Evolutionary conservation across 768 basidiomycete species (phyloP), one percentile per base, ranked within the genome.

Genomic region (Leccinum boreale): DNA sequence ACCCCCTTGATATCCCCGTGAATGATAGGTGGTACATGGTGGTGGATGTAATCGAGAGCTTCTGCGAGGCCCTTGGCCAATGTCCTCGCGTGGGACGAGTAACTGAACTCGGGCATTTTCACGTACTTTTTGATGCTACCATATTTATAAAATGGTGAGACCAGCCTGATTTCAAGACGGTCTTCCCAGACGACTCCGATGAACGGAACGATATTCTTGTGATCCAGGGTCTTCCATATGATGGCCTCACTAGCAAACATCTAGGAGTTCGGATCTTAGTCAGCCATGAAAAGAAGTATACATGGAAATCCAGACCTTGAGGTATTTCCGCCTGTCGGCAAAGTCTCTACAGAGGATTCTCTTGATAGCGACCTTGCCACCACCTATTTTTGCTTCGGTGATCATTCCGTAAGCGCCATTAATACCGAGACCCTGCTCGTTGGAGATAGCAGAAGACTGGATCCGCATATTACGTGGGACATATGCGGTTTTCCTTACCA

Each of bases 1-100:
- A 59, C 77, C 29, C 70, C 72, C 62, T 78, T 79, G 26, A 79
- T 31, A 60, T 79, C 78, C 8, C 78, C 75, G 21, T 79, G 78
- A n/a, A 76, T 58, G 24, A 79, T 65, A 29, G 70, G 65, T 3
- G 70, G 70, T 3, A 67, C 54, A 15, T 62, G 59, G 10, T 3
- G 15, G 29, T 73, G 70, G 24, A 73, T 58, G 42, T 67, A 73
- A 21, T 50, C 17, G 12, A 71, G 59, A 31, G 21, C 71, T 44
- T 59, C 35, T 6, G 67, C 70, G 33, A 69, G 52, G 33, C 63
- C 67, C 35, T 11, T 53, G 39, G 33, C 59, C 60, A 35, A 65
- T 15, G 5, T 11, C 28, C 50, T 42, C 29, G 64, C 59, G 45
- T 58, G 23, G 7, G 21, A 15, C n/a, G 21, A 53, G 57, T 58